Conservation (phyloP, 2,329 filamentous ascomycete species). For the Colletotrichum gloeosporioides region DNA sequence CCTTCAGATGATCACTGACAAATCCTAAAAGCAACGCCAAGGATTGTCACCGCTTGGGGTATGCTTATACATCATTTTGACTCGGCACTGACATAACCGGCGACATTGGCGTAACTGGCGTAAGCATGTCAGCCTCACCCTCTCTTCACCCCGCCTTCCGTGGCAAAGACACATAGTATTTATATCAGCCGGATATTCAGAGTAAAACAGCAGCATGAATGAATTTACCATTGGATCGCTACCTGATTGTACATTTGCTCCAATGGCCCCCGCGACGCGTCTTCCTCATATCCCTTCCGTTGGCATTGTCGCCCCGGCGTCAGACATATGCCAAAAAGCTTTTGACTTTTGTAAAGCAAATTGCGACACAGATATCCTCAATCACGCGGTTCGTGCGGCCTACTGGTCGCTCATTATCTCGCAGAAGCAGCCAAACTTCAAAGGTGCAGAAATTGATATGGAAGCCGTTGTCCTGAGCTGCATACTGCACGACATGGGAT, state of each 20-base stretch:
- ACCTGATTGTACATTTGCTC: too few relatives aligned
- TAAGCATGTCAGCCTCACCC: neutral
- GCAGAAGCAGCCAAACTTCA: neutral
- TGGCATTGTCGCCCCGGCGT: rapidly evolving
- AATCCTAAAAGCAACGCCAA: too few relatives aligned
- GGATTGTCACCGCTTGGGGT: too few relatives aligned
- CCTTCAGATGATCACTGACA: too few relatives aligned
- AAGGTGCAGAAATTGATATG: neutral
- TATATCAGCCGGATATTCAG: rapidly evolving
- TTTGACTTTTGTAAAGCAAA: neutral
- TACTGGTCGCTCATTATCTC: neutral
- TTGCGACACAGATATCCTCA: neutral
- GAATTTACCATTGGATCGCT: neutral
- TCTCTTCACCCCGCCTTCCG: neutral
- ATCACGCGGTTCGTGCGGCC: neutral
- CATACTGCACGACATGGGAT: neutral
- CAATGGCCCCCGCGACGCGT: neutral
- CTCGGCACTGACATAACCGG: too few relatives aligned
- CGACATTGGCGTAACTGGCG: too few relatives aligned
- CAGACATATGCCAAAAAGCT: neutral
- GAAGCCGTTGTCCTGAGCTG: neutral
- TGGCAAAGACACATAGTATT: neutral
- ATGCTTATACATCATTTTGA: too few relatives aligned
- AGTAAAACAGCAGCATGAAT: rapidly evolving
- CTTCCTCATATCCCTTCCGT: neutral